Base-by-base conservation (phyloP, 2,329 filamentous ascomycete species). In the Hirsutella thompsonii region DNA sequence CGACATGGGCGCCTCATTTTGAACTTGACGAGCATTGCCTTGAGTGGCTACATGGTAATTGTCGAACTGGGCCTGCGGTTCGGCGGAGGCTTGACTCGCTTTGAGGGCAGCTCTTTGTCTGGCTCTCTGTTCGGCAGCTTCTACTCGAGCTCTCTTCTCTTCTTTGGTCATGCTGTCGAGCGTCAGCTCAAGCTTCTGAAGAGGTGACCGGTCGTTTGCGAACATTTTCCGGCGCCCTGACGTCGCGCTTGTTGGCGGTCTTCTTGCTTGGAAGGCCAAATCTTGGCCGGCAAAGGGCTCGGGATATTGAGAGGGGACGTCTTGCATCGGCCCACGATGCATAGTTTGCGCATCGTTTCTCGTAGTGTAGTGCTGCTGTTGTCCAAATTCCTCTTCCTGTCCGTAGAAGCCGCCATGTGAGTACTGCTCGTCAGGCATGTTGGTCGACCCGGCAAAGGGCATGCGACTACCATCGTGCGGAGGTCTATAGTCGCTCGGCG, bases 81-180 rank as follows among this genome's bases (percentile, higher is more conserved):
- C 46, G 14, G 43, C 41, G 23, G 50, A 46, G 26, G 46, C 51
- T 35, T 47, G 48, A 47, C 51, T 49, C 38, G 59, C 50, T 49
- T 53, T 57, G 20, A 62, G 58, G 30, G 69, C 69, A 11, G 66
- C 68, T 49, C 69, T 70, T 53, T 90, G 80, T 50, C 79, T 75
- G 16, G 81, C 74, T 35, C 76, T 74, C 49, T 79, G 71, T 58
- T 95, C 90, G 5, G 87, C 87, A 52, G 90, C 83, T 56, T 88
- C 76, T 4, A 90, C 78, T 37, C 86, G 75, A 8, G 88, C 87
- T 48, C 90, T 76, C 60, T 94, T 93, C 62, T 95, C 89, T 63
- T 95, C 89, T 60, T 95, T 96, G 59, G 84, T 94, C 60, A 95
- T 90, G 62, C 84, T 88, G 60, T 83, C 83, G 54, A 96, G 73